Evolutionary conservation across 2,329 filamentous ascomycete species (phyloP).

Genomic region (Pyricularia grisea): DNA sequence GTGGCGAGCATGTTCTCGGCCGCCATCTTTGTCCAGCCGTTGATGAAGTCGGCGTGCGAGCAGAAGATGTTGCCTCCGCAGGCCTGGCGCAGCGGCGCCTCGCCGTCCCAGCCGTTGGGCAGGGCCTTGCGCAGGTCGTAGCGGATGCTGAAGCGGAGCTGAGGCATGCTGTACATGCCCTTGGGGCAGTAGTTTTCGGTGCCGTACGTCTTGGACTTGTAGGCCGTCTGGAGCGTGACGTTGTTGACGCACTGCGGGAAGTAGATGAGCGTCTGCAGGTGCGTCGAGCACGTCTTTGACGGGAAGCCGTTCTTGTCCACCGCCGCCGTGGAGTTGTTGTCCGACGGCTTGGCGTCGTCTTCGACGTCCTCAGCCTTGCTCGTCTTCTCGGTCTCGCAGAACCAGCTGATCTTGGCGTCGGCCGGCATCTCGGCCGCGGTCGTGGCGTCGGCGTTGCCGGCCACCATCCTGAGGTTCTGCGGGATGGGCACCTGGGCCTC

Average conservation of each 20-base stretch:
- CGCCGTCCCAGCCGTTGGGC: constrained; percentile 34
- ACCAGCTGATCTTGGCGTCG: neutral
- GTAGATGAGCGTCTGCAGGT: constrained; percentile 31
- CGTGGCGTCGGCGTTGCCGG: constrained; percentile 29
- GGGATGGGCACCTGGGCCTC: constrained; percentile 33
- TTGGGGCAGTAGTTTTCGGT: constrained; percentile 22
- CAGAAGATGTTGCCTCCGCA: constrained; percentile 17
- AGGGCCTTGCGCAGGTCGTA: constrained; percentile 31
- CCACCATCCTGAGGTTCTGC: constrained; percentile 29
- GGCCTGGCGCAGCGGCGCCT: constrained; percentile 32
- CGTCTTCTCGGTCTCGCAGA: neutral
- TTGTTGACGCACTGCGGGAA: constrained; percentile 34
- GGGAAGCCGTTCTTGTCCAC: neutral
- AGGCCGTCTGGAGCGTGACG: constrained; percentile 18
- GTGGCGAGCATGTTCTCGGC: constrained; percentile 27
- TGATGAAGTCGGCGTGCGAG: constrained; percentile 35
- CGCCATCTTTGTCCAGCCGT: constrained; percentile 31
- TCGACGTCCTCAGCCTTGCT: no score
- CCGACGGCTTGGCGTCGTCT: no score
- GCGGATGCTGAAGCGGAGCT: constrained; percentile 34
- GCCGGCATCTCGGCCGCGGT: constrained; percentile 11
- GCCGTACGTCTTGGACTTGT: constrained; percentile 12
- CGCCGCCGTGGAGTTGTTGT: no score
- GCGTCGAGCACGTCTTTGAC: constrained; percentile 24
- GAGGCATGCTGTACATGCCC: constrained; percentile 34